Evolutionary conservation across 306 rosid genomes (phyloP).

Genomic region (Prunus padus): DNA sequence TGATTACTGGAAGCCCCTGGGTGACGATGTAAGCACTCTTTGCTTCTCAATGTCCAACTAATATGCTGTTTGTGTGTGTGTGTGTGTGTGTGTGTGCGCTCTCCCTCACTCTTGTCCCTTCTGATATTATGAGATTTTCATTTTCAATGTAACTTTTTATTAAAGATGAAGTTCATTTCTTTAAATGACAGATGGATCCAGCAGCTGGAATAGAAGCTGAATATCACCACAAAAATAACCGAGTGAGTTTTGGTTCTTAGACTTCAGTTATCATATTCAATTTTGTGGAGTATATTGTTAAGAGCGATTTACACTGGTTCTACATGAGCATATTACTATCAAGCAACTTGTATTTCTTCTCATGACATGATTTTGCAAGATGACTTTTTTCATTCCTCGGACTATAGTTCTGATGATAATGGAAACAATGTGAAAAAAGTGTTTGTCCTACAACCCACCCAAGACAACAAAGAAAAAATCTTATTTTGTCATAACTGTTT

Average conservation of each 20-base stretch:
- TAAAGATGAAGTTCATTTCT: slow-evolving; percentile 20
- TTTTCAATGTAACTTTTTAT: neutral
- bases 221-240: slow-evolving; percentile 79
- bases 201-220: slow-evolving; percentile 92
- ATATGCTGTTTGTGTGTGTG: neutral
- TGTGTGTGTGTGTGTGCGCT: neutral
- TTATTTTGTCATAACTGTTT: no score
- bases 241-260: slow-evolving; percentile 47
- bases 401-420: neutral
- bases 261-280: neutral
- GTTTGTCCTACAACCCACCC: no score
- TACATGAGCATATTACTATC: neutral
- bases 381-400: neutral
- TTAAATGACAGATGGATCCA: slow-evolving; percentile 73
- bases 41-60: slow-evolving; percentile 22
- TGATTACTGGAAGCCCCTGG: slow-evolving; percentile 95
- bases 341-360: neutral
- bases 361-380: neutral
- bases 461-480: no score
- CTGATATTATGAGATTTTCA: neutral
- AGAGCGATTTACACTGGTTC: neutral
- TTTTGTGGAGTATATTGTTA: neutral
- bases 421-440: neutral
- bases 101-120: neutral
- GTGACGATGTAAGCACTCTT: slow-evolving; percentile 78